A percentile compares a stretch with the other conserved stretches of the same genome.
These are phyloP conservation scores for Penium margaritaceum DNA, from an alignment of 139 green algal genomes.

Conservation along the genomic window DNA sequence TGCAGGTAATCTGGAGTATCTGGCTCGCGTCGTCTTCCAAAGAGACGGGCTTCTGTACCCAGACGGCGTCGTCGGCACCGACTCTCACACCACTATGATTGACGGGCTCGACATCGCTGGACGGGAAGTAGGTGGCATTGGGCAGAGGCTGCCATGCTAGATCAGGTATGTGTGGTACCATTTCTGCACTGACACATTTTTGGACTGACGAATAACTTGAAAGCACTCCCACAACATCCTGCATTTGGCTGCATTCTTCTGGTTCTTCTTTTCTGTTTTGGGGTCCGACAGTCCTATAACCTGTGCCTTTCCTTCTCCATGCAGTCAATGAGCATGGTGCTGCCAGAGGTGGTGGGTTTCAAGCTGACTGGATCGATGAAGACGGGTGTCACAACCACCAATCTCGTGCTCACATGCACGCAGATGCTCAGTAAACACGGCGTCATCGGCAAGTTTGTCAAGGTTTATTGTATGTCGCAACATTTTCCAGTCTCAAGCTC, in stretches of 20 bases:
- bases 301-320: no score
- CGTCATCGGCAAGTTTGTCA: conserved; percentile 43
- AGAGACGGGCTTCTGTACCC: conserved; percentile 46
- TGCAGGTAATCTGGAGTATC: conserved; percentile 56
- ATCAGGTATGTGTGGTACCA: no score
- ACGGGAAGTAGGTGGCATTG: conserved; percentile 47
- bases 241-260: no score
- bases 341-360: conserved; percentile 35
- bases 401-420: conserved; percentile 33
- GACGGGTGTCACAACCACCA: conserved; percentile 28
- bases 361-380: conserved; percentile 28
- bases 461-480: no score
- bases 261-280: no score
- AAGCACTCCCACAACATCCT: no score
- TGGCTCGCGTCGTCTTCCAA: conserved; percentile 47
- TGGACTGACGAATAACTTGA: no score
- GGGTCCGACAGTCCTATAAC: no score
- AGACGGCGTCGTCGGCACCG: conserved; percentile 47
- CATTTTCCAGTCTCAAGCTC: no score
- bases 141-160: conserved; percentile 47
- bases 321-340: conserved; percentile 40
- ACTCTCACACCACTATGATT: conserved; percentile 53
- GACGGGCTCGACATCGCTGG: conserved; percentile 40
- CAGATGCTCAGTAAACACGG: conserved; percentile 39
- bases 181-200: no score